A percentile compares a stretch with the other conserved stretches of the same genome.
Evolutionary conservation across 345 rosid genomes (phyloP).

Genomic region (Gossypium arboreum): DNA sequence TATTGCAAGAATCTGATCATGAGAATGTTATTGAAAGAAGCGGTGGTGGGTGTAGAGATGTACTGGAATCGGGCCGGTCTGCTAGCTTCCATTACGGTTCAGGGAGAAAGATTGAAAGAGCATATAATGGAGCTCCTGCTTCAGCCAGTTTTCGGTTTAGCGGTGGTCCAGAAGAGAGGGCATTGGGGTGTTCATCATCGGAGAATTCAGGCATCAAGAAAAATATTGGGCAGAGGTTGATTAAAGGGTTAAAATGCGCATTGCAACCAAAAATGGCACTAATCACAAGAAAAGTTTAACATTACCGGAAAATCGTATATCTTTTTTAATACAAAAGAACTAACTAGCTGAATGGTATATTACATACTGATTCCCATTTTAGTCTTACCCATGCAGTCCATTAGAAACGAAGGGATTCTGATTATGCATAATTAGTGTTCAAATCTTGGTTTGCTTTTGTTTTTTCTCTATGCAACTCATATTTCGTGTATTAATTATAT

Average conservation of each 20-base stretch:
- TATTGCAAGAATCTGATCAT: conserved; percentile 28
- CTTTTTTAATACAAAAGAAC: too few species aligned
- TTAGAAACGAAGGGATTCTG: neutral
- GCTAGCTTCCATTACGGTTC: conserved; percentile 55
- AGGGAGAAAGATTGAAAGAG: conserved; percentile 39
- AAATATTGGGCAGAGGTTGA: conserved; percentile 45
- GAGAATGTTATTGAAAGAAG: conserved; percentile 11
- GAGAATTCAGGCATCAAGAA: conserved; percentile 19
- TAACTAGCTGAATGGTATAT: too few species aligned
- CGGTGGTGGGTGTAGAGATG: conserved; percentile 14
- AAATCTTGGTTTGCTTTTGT: neutral
- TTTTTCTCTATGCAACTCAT: neutral
- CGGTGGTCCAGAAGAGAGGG: conserved; percentile 15
- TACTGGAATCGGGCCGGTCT: conserved; percentile 41
- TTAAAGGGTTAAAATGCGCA: conserved; percentile 49
- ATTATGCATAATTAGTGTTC: neutral
- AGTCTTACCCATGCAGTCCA: too few species aligned
- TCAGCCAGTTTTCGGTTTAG: conserved; percentile 42
- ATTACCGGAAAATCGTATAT: conserved; percentile 7
- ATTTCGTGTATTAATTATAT: neutral
- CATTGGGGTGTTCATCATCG: conserved; percentile 1
- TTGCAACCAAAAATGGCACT: conserved; percentile 29
- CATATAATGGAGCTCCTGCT: conserved; percentile 43
- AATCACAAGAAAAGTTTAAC: conserved; percentile 6
- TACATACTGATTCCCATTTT: too few species aligned